Base-by-base conservation (phyloP, 2,329 filamentous ascomycete genomes). In the Hypoxylon sp. region DNA sequence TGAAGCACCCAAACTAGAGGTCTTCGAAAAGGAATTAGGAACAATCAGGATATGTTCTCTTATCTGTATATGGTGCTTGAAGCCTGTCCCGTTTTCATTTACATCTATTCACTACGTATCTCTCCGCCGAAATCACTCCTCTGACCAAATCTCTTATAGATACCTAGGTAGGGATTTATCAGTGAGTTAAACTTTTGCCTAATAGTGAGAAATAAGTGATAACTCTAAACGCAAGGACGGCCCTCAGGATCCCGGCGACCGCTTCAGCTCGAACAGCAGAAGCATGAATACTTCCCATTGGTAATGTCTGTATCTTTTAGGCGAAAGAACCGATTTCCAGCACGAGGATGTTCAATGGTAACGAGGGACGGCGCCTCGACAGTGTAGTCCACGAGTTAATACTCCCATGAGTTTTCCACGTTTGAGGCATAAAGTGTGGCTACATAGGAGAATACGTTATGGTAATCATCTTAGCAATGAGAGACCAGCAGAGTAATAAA, bases 401-500 rank as follows among this genome's bases (percentile, higher is more conserved):
- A 12, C 42, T 58, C 30, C 73, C 74, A 36, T 76, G 75, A 24
- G 71, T 65, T 55, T 72, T 70, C n/a, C 64, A 45, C 74, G 75
- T 2, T 70, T 52, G 2, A 72, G 61, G 53, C 74, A 75, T 1
- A 75, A 63, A 12, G 74, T 68, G 56, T 75, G 72, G 1, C 74
- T 72, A 28, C 73, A 75, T 1, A 72, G 74, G 4, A 75, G 56
- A 11, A 70, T 67, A 14, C 71, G 74, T 24, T 74, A 72, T 14
- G 73, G 72, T 6, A 74, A 67, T 32, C 74, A 73, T 40, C 73
- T 70, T 30, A 75, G 61, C 38, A 73, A 75, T 36, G 70, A 75
- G 36, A 75, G 69, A 52, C 74, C 74, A 22, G 74, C 70, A 7
- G 73, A 72, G 53, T 75, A 71, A 44, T 73, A 74, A 22, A 74